Base-by-base conservation (phyloP, 352 stramenopile species). In the Elongisporangium anandrum region DNA sequence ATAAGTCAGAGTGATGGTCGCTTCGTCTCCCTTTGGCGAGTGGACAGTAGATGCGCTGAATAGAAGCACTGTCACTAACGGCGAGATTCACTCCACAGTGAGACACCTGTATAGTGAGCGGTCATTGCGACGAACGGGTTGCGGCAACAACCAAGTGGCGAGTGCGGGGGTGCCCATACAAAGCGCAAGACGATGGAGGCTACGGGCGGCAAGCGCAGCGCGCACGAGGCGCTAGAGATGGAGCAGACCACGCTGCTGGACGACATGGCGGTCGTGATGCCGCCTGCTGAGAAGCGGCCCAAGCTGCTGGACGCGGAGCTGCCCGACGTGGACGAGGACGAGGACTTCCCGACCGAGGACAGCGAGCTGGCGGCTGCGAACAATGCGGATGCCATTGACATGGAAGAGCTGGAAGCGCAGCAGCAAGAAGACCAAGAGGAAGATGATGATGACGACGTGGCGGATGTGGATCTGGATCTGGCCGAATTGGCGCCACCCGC, bases 201-300 rank as follows among this genome's bases (percentile, higher is more conserved):
- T 8, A 34, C 24, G 24, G 24, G 4, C 22, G 60, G 24, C 8
- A 50, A n/a, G 20, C 29, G 51, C 29, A 39, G 9, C 17, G 52
- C 50, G n/a, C 56, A 49, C 2, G 67, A 74, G 12, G 63, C 65
- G 13, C 34, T 68, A 24, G 60, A 71, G 54, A 58, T 72, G 17
- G 68, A 57, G 22, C 60, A 69, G 9, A 50, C 50, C 21, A 90
- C 80, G 63, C 87, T 75, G 49, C 67, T 87, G 59, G 80, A 90
- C 68, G 80, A 90, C 63, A 34, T 34, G 24, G 24, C 24, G 24
- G 77, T 90, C 16, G 55, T 85, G 53, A 68, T 80, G 56, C 78
- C 75, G 20, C 73, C 75, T 9, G n/a, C 69, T 54, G 23, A 57
- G 15, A 90, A 90, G 60, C 81, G 76, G 63, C 70, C 56, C 48